A percentile compares a stretch with the other conserved stretches of the same genome.
These are phyloP conservation scores for Coemansia sp. DNA, from an alignment of 192 early-diverging fungal genomes.

Conservation along the genomic window DNA sequence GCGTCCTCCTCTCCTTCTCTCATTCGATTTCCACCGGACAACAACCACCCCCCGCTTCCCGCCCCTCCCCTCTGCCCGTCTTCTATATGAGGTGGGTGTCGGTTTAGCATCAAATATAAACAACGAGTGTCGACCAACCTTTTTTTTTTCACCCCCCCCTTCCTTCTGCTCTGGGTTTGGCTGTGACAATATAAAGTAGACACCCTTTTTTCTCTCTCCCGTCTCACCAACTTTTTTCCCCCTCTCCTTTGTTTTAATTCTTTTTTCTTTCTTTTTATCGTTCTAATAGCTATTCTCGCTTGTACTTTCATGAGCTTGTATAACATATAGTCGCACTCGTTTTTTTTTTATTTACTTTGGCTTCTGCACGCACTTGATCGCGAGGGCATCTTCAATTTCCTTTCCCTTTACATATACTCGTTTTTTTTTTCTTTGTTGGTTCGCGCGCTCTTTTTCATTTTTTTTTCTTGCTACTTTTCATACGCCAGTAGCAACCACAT, in stretches of 20 bases:
- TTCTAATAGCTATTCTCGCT: not conserved
- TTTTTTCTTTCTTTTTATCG: conserved; percentile 1
- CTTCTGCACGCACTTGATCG: conserved; percentile 5
- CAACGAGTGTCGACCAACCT: conserved; percentile 2
- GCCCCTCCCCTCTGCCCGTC: not conserved
- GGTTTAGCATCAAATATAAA: conserved; percentile 10
- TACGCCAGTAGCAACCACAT: conserved; percentile 10
- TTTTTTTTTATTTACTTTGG: not conserved
- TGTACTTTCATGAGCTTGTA: conserved; percentile 7
- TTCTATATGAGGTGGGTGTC: not conserved
- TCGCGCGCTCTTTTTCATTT: not conserved
- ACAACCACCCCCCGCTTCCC: not conserved
- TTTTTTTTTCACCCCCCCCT: conserved; percentile 2
- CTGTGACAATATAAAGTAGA: conserved; percentile 1
- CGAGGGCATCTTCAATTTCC: not conserved
- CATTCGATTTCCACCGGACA: conserved; percentile 5
- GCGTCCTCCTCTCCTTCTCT: too few relatives aligned
- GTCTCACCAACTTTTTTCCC: too few relatives aligned
- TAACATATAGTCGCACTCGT: not conserved
- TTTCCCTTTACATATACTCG: not conserved
- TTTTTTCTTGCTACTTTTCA: not conserved
- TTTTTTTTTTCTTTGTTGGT: too few relatives aligned
- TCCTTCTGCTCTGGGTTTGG: conserved; percentile 1
- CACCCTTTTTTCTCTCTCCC: conserved; percentile 9
- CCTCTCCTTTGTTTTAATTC: conserved; percentile 3